Percentiles rank a stretch among this genome's conserved stretches.
These are phyloP conservation scores for Grigorovia humatica DNA, from an alignment of 805 yeast genomes.

Conservation along the genomic window DNA sequence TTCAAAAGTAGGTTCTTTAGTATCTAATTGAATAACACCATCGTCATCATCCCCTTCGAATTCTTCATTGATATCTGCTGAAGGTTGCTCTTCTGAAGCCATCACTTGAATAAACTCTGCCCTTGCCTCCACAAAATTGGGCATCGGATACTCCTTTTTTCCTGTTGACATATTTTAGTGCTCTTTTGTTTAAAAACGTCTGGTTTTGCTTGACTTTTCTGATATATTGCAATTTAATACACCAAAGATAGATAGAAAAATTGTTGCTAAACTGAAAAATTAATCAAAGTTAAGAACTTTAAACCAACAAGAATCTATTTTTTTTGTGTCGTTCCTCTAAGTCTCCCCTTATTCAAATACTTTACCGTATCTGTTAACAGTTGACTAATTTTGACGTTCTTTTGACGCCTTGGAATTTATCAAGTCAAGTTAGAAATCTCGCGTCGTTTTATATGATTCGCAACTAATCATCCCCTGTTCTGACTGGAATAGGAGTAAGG, in stretches of 20 bases:
- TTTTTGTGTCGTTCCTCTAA: too few species aligned
- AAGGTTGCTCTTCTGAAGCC: constrained; percentile 5
- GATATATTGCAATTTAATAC: not conserved
- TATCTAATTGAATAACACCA: not conserved
- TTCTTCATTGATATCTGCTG: not conserved
- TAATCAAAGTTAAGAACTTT: not conserved
- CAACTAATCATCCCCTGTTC: not conserved
- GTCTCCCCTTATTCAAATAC: not conserved
- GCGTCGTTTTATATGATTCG: not conserved
- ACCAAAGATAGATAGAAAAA: too few species aligned
- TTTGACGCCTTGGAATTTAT: too few species aligned
- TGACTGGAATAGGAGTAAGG: not conserved
- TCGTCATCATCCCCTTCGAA: not conserved
- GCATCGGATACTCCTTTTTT: constrained; percentile 1
- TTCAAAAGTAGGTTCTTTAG: not conserved
- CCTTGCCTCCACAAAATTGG: constrained; percentile 3
- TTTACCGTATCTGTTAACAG: not conserved
- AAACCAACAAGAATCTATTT: too few species aligned
- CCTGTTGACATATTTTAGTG: not conserved
- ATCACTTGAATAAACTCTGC: constrained; percentile 1
- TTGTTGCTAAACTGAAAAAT: too few species aligned
- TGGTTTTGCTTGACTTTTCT: not conserved
- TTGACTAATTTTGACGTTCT: not conserved
- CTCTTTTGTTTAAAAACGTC: not conserved
- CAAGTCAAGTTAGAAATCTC: not conserved